A percentile compares a stretch with the other conserved stretches of the same genome.
Conservation (phyloP, 257 asterid species). For the Lithospermum erythrorhizon region DNA sequence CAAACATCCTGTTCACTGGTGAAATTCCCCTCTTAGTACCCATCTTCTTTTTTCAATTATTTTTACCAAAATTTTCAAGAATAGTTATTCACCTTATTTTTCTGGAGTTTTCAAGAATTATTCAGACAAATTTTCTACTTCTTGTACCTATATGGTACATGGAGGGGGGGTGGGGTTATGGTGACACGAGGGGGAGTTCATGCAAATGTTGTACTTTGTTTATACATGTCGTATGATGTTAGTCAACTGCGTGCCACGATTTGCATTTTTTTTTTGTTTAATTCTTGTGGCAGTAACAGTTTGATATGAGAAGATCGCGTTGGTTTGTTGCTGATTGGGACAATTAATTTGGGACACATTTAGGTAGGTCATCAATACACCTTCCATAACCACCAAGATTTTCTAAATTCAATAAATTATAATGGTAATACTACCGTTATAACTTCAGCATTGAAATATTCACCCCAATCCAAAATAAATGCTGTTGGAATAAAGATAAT, state of each 20-base stretch:
- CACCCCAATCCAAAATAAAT: no score
- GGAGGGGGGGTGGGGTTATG: background rate
- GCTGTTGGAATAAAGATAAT: no score
- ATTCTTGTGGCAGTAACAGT: background rate
- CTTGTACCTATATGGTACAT: no score
- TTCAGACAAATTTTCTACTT: background rate
- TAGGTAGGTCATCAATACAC: background rate
- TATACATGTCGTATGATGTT: background rate
- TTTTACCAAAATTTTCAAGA: background rate
- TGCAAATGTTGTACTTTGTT: background rate
- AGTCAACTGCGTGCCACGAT: background rate
- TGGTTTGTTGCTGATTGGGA: background rate
- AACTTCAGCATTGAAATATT: no score
- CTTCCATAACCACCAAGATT: no score
- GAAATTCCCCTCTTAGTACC: constrained; percentile 52
- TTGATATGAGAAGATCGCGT: background rate
- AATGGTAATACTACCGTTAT: no score
- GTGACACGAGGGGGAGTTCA: background rate
- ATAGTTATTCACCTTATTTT: no score
- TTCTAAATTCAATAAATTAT: no score
- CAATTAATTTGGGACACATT: background rate
- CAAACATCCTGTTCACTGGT: constrained; percentile 47
- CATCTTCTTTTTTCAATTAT: constrained; percentile 20
- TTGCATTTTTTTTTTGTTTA: no score
- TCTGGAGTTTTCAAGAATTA: no score